Percentiles rank a stretch among this genome's conserved stretches.
phyloP scores from a whole-genome alignment of 2,329 filamentous ascomycete genomes.

The Aspergillus japonicus region DNA sequence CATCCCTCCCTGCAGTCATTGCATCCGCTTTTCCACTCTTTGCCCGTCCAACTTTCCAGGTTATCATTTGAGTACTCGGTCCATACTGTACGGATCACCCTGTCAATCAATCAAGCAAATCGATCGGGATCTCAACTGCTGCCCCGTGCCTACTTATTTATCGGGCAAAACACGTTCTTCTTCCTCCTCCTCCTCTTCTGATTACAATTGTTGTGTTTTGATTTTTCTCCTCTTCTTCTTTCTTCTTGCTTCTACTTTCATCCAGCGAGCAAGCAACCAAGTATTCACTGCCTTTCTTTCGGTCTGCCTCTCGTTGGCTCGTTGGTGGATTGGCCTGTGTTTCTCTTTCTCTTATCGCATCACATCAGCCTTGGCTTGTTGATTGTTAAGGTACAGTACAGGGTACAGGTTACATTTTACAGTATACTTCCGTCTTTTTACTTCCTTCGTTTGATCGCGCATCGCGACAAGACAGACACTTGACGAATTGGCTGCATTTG shows the following conservation, averaged over 20 bases:
- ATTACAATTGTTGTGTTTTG: slow-evolving; percentile 15
- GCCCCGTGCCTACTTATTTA: not conserved
- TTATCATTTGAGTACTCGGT: not conserved
- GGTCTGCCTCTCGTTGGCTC: slow-evolving; percentile 9
- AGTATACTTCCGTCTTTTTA: slow-evolving; percentile 7
- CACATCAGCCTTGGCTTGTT: not conserved
- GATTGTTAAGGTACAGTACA: not conserved
- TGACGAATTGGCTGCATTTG: slow-evolving; percentile 15
- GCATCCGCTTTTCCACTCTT: not conserved
- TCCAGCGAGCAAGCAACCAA: no score
- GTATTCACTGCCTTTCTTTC: slow-evolving; percentile 3
- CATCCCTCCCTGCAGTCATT: slow-evolving; percentile 16
- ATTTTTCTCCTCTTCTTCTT: slow-evolving; percentile 3
- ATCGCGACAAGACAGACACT: slow-evolving; percentile 7
- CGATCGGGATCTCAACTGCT: not conserved
- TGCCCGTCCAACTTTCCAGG: not conserved
- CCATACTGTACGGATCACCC: no score
- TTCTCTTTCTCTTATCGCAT: slow-evolving; percentile 4
- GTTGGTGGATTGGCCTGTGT: no score
- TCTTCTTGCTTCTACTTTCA: slow-evolving; percentile 7
- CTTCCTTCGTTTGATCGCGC: slow-evolving; percentile 10
- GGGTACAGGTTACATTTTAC: no score
- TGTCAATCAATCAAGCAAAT: not conserved
- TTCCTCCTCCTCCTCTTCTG: slow-evolving; percentile 14
- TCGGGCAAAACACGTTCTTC: not conserved